Evolutionary conservation across 768 basidiomycete species (phyloP).

Genomic region (Tephrocybe sp.): DNA sequence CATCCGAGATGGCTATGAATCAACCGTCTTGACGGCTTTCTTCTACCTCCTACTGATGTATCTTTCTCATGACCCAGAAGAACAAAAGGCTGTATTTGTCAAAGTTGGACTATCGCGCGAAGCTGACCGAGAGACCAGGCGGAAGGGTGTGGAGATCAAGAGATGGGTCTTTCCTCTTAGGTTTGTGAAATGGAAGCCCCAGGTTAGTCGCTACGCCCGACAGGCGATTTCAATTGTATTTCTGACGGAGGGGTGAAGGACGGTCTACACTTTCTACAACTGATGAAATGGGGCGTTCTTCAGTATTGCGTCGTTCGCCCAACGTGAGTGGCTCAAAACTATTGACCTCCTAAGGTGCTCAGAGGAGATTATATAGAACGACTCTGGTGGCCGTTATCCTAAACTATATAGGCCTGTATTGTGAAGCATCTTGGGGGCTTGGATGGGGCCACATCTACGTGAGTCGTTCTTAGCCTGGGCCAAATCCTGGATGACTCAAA

Average conservation of each 20-base stretch:
- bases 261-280: slow-evolving; percentile 66
- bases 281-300: slow-evolving; percentile 77
- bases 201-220: slow-evolving; percentile 32
- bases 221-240: neutral
- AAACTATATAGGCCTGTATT: slow-evolving; percentile 68
- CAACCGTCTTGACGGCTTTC: slow-evolving; percentile 73
- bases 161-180: slow-evolving; percentile 75
- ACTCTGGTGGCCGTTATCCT: slow-evolving; percentile 63
- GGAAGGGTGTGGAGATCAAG: slow-evolving; percentile 43
- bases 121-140: slow-evolving; percentile 42
- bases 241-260: slow-evolving; percentile 37
- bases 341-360: neutral
- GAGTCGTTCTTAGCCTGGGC: slow-evolving; percentile 17
- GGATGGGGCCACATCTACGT: slow-evolving; percentile 73
- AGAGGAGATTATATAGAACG: slow-evolving; percentile 32
- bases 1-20: slow-evolving; percentile 74
- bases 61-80: slow-evolving; percentile 60
- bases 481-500: neutral
- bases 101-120: slow-evolving; percentile 59
- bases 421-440: slow-evolving; percentile 68
- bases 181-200: slow-evolving; percentile 61
- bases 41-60: slow-evolving; percentile 77
- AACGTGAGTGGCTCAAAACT: slow-evolving; percentile 32
- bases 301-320: slow-evolving; percentile 73
- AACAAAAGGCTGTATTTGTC: slow-evolving; percentile 60